Evolutionary conservation across 208 protist genomes (phyloP), one percentile per base, ranked within the genome.

Genomic region (Herpetomonas tarakana): DNA sequence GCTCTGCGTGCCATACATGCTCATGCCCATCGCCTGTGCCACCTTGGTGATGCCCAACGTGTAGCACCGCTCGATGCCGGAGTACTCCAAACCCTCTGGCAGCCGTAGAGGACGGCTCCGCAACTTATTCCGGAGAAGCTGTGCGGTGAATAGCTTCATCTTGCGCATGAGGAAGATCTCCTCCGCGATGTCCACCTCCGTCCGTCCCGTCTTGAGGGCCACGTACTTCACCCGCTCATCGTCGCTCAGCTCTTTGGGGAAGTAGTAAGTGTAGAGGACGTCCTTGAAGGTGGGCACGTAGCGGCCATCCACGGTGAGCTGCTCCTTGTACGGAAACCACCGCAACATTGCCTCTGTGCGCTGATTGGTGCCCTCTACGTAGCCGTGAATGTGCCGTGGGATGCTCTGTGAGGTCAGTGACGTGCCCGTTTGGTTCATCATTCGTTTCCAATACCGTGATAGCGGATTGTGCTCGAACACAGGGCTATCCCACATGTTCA

Each of bases 111-210:
- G 82, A 19, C 78, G 78, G 54, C 66, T 87, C 7, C 77, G 74
- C 50, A 94, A 67, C 58, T 91, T 91, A 51, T 91, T 91, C 4
- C 88, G 78, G 35, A 94, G 65, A 27, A 91, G 66, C 63, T 94
- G 83, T 1, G 88, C 81, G 0, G 75, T 72, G 65, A 91, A 91
- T 2, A 94, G 74, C 51, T 86, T 87, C 65, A 94, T 91, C 60
- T 91, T 91, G 24, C 88, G 78, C 88, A 94, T 94, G 14, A 91
- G 71, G 64, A 87, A 94, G n/a, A 94, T 78, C 62, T 94, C 83
- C 41, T 91, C 85, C 1, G 88, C 88, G 11, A 94, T 65, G 53
- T 94, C 83, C 47, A 91, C 45, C 63, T 94, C 83, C 0, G 71
- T 68, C 16, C 88, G 71, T 0, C 82, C 78, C 22, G 83, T 94